Percentiles rank a stretch among this genome's conserved stretches.
Evolutionary conservation across 208 protist genomes (phyloP).

Genomic region (Novymonas esmeraldas): DNA sequence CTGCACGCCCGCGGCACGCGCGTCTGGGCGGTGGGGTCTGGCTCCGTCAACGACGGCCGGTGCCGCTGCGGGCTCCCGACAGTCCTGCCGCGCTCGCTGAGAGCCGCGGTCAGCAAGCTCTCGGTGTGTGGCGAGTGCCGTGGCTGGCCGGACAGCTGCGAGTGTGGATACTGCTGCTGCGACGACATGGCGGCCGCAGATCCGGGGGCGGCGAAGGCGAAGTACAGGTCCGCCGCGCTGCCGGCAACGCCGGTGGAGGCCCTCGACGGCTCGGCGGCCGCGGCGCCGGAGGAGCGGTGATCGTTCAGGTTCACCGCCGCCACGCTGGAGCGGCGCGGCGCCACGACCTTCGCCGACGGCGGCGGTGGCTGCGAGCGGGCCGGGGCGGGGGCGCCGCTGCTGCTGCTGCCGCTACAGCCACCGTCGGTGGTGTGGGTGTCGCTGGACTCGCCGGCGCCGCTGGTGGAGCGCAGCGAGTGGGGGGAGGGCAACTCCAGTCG

Average conservation of each 20-base stretch:
- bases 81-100: neutral
- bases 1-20: neutral
- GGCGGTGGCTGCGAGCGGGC: neutral
- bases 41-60: neutral
- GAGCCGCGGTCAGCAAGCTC: conserved; percentile 23
- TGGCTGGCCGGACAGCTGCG: neutral
- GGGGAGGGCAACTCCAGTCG: conserved; percentile 12
- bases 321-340: conserved; percentile 24
- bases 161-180: no score
- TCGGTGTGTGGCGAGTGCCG: conserved; percentile 27
- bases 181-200: neutral
- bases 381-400: neutral
- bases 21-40: neutral
- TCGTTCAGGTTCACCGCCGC: conserved; percentile 25
- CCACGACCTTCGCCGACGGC: conserved; percentile 23
- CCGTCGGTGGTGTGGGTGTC: neutral
- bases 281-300: neutral
- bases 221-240: neutral
- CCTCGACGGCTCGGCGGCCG: neutral
- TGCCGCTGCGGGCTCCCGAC: neutral
- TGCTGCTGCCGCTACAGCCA: no score
- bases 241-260: neutral
- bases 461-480: neutral
- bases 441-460: neutral
- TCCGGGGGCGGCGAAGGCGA: conserved; percentile 12